Base-by-base conservation (phyloP, 768 basidiomycete genomes). In the Termitomyces sp. region DNA sequence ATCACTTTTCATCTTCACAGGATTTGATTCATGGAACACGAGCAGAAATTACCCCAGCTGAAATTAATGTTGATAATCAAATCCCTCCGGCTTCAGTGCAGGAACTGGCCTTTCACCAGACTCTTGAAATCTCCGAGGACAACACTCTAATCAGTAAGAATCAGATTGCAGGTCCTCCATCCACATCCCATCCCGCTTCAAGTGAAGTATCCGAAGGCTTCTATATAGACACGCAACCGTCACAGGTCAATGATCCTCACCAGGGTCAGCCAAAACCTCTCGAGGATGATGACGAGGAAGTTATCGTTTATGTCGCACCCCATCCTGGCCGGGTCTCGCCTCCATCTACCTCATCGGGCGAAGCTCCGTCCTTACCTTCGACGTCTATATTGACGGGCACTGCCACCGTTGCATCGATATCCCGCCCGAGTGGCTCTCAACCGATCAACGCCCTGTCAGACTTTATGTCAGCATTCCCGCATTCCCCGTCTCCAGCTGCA, bases 241-340 rank as follows among this genome's bases (percentile, higher is more conserved):
- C 68, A n/a, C 41, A 50, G 3, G 42, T 62, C 2, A 44, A 63
- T 19, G 47, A 59, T 14, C 64, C 58, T 0, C 44, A 45, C 21
- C 63, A 54, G 45, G 35, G 65, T 21, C 51, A 53, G 11, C 55
- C 56, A 12, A 50, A 60, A 40, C 47, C 62, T n/a, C 61, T 65
- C 30, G 61, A 61, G 9, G 69, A 71, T 12, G 75, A 75, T 30
- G 83, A 84, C 31, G 86, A 87, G 19, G 89, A 91, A 55, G 65
- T 80, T 4, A 90, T 91, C 54, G 88, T 91, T 10, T 91, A 91
- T 63, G 84, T 83, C 26, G 87, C 88, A 0, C 89, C 89, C 0
- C 80, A 87, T 63, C 89, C 88, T 5, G 80, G 86, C 1, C 62
- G 66, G 1, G 47, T 64, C 30, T 56, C 59, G 28, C 54, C 44